Percentiles rank a stretch among this genome's conserved stretches.
These are phyloP conservation scores for Bryoerythrophyllum caledonicum DNA, from an alignment of 225 moss, liverwort and hornwort genomes.

Conservation along the genomic window DNA sequence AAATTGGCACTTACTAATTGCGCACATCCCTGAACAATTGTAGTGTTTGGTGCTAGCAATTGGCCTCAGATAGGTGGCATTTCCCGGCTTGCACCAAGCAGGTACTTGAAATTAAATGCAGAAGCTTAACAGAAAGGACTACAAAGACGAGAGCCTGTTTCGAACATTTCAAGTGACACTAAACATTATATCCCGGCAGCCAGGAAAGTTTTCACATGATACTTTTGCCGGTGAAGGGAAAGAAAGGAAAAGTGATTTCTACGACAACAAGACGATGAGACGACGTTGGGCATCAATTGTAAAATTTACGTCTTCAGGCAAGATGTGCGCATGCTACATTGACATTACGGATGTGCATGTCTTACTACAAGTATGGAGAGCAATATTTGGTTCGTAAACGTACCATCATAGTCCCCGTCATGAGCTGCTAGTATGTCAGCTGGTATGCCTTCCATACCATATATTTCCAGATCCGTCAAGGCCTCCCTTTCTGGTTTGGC, in stretches of 20 bases:
- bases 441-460: conserved; percentile 99
- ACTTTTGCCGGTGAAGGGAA: background rate
- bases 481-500: conserved; percentile 94
- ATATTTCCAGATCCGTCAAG: conserved; percentile 86
- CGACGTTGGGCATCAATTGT: background rate
- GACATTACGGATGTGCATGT: background rate
- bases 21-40: background rate
- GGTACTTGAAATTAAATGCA: background rate
- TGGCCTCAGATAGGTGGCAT: background rate
- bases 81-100: background rate
- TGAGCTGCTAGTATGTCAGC: conserved; percentile 83
- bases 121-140: conserved; percentile 1
- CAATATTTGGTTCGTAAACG: conserved; percentile 16
- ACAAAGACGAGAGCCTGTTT: background rate
- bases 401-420: conserved; percentile 88
- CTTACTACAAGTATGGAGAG: background rate
- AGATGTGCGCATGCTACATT: background rate
- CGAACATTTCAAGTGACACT: background rate
- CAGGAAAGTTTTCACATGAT: background rate
- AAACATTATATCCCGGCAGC: background rate
- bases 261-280: background rate
- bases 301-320: background rate
- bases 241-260: background rate
- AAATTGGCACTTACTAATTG: background rate
- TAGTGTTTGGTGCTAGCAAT: background rate